Base-by-base conservation (phyloP, 306 rosid species). In the Malus sieversii region DNA sequence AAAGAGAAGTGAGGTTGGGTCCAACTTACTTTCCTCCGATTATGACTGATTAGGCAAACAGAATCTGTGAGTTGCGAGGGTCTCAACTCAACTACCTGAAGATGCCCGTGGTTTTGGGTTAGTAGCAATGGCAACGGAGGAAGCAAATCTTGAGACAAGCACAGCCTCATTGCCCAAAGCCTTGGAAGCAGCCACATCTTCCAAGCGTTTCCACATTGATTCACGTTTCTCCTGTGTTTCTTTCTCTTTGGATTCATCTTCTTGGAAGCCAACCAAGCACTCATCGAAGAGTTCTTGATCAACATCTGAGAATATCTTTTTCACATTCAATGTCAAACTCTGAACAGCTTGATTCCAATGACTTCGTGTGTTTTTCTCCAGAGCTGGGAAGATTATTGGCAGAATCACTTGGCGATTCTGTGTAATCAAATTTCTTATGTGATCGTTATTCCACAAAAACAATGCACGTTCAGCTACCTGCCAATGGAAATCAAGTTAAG, bases 401-500 rank as follows among this genome's bases (percentile, higher is more conserved):
- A 89, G 77, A 80, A 89, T 80, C 70, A 87, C 86, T 78, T 71
- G 80, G 75, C 78, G 38, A 79, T 87, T 87, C 78, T 87, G 90
- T 60, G 75, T 82, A 75, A 89, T 81, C 83, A 89, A 75, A 85
- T 77, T 89, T 76, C 91, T 85, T 70, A 89, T 85, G 76, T 85
- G 94, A 72, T 89, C 94, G 1, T 84, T 85, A 81, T 89, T 89
- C 94, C 88, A 87, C 85, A 89, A 75, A 78, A 85, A 87, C 71
- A 89, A 83, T 35, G 94, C 85, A 38, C 94, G 91, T 66, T 89
- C 94, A 14, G 94, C 91, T n/a, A 89, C 94, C 94, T 89, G 87
- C 77, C 77, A 76, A 48, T 23, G 44, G 68, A 78, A 77, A 79
- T 78, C 42, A 65, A 77, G 82, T 75, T 67, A 42, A 44, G 76